Base-by-base conservation (phyloP, 1,284 basidiomycete species). In the Singerocomus inundabilis region DNA sequence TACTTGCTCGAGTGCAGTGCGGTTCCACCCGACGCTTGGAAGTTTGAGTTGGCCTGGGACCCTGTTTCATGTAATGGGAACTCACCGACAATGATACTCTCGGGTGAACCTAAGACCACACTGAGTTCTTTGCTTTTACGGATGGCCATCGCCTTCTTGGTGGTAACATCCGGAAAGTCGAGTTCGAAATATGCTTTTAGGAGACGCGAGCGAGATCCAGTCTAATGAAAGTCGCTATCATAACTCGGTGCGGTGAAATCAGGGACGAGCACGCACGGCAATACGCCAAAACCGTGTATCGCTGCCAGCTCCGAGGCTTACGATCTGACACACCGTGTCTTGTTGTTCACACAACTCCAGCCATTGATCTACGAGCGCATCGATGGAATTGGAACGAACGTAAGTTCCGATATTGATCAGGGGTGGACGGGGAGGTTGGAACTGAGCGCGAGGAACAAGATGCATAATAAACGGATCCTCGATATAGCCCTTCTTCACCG, bases 401-500 rank as follows among this genome's bases (percentile, higher is more conserved):
- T 89, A 91, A 1, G 96, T 99, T 8, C 96, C 96, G 39, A 98
- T 79, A 66, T 98, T 98, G 75, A 99, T 98, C 57, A 98, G 71
- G 0, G 95, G 95, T 1, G 91, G 81, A 1, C 88, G 76, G 13
- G 78, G 62, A 33, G 80, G 81, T 66, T 88, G 76, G 57, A 82
- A 67, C 60, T 81, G 80, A 7, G 84, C 74, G 13, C 84, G 77
- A 25, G 84, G 77, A 30, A 91, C 76, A 50, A 93, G 77, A 41
- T 78, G 66, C 24, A 72, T 66, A 51, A 88, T 77, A 67, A 79
- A 92, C 4, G 85, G 80, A 68, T 96, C 93, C 7, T 71, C 52
- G 32, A 96, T 70, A 65, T 96, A 96, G 13, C 80, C 78, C 55
- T 86, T 85, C 44, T 80, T 77, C 9, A 85, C 82, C 6, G 93